Evolutionary conservation across 768 basidiomycete species (phyloP).

Genomic region (Mycena crocata): DNA sequence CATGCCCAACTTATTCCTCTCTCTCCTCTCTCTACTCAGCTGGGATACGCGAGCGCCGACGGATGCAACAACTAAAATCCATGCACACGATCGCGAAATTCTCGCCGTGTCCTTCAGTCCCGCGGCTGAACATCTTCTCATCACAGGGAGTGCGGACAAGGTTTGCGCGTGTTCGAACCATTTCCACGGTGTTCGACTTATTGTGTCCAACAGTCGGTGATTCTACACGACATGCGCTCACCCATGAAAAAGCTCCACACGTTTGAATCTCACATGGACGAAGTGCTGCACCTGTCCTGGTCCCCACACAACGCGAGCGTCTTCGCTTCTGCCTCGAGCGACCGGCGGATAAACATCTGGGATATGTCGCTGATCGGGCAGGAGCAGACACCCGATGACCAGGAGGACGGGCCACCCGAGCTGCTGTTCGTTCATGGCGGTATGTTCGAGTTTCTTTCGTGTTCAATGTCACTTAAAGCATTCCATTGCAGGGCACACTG

Average conservation of each 20-base stretch:
- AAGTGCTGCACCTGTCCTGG: constrained; percentile 95
- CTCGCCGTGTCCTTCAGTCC: constrained; percentile 93
- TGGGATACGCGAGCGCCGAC: constrained; percentile 90
- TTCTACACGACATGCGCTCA: constrained; percentile 86
- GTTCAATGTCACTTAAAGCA: constrained; percentile 11
- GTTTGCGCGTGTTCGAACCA: constrained; percentile 51
- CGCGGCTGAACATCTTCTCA: constrained; percentile 76
- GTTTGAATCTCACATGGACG: constrained; percentile 94
- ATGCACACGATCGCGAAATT: constrained; percentile 93
- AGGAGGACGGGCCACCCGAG: constrained; percentile 98
- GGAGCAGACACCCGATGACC: constrained; percentile 98
- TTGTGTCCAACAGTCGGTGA: constrained; percentile 70
- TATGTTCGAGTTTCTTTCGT: constrained; percentile 48
- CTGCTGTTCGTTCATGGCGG: constrained; percentile 96
- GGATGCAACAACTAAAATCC: constrained; percentile 76
- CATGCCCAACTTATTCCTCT: constrained; percentile 23
- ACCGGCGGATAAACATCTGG: constrained; percentile 95
- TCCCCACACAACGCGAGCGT: constrained; percentile 93
- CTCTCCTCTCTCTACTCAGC: constrained; percentile 51
- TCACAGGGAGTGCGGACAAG: constrained; percentile 96
- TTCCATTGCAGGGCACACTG: constrained; percentile 82
- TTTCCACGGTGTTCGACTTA: neutral
- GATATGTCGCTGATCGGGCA: constrained; percentile 91
- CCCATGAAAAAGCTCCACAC: constrained; percentile 84
- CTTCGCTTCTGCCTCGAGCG: constrained; percentile 95